Conservation (phyloP, 2,329 filamentous ascomycete genomes). For the Pseudodiploospora longispora region DNA sequence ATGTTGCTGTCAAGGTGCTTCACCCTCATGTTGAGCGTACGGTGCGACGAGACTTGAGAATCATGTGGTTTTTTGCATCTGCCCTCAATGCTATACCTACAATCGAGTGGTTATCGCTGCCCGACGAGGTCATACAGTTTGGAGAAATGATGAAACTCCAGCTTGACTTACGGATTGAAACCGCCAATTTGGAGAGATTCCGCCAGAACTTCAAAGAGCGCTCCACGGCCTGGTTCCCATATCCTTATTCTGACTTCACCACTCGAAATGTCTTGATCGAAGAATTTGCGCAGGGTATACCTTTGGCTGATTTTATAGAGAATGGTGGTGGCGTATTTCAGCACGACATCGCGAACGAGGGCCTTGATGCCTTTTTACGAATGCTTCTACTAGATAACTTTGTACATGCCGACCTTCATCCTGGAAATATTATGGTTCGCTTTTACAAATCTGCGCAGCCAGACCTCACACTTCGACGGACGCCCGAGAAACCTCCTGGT, state of each 20-base stretch:
- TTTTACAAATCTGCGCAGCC: slow-evolving; percentile 82
- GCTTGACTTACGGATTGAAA: slow-evolving; percentile 88
- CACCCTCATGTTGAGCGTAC: slow-evolving; percentile 86
- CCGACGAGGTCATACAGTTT: slow-evolving; percentile 89
- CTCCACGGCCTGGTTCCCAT: slow-evolving; percentile 93
- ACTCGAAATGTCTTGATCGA: slow-evolving; percentile 89
- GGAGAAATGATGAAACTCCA: slow-evolving; percentile 99
- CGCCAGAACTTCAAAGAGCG: slow-evolving; percentile 83
- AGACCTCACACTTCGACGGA: slow-evolving; percentile 39
- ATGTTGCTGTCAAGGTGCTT: slow-evolving; percentile 92
- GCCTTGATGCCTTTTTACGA: slow-evolving; percentile 87
- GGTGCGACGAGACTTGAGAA: slow-evolving; percentile 82
- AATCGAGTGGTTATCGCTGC: slow-evolving; percentile 94
- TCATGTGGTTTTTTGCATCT: slow-evolving; percentile 88
- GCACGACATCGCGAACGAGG: slow-evolving; percentile 88
- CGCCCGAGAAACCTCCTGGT: slow-evolving; percentile 24
- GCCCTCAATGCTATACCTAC: slow-evolving; percentile 81
- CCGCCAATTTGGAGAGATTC: slow-evolving; percentile 81
- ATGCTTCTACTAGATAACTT: slow-evolving; percentile 98
- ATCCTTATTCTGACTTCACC: slow-evolving; percentile 85
- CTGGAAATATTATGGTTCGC: slow-evolving; percentile 98
- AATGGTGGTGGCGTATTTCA: slow-evolving; percentile 90
- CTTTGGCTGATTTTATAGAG: slow-evolving; percentile 80
- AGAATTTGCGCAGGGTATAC: slow-evolving; percentile 92
- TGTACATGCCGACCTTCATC: slow-evolving; percentile 90